Base-by-base conservation (phyloP, 192 early-diverging fungal genomes). In the Podila clonocystis region DNA sequence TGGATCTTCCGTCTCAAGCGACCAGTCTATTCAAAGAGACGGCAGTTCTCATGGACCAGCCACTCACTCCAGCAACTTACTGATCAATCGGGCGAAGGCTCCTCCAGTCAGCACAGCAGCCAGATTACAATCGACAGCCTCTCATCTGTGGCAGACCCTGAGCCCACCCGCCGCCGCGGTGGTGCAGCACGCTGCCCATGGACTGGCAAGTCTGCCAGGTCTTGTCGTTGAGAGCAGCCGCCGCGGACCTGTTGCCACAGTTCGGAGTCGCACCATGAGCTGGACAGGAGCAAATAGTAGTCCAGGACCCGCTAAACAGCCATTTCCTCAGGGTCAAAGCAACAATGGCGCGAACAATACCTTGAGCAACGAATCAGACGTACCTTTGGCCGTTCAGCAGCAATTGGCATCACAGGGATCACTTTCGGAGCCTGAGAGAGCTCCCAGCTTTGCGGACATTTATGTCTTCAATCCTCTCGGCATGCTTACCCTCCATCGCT, bases 401-500 rank as follows among this genome's bases (percentile, higher is more conserved):
- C 82, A 73, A 33, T 3, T 78, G 34, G 82, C 74, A 29, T 64
- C 71, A 33, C 65, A 87, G 74, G 65, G 79, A 71, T 60, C 80
- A 13, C 41, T 75, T 15, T 48, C 68, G 0, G 72, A 72, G 26
- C 80, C 70, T 55, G 72, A 70, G 60, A 82, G 66, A 73, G 86
- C 36, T 68, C 87, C 70, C 69, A 88, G 77, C 55, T 80, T 68
- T 69, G 71, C 77, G 31, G 87, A 90, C 28, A 62, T 90, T 12
- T 88, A 87, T 28, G 87, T 86, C 5, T 87, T 90, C 49, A 87
- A 90, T 63, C 89, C 89, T 3, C 31, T 74, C 8, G 89, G 89
- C 45, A 85, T 88, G 24, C 73, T 90, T 19, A 90, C 89, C 22
- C 74, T 90, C 1, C 89, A 90, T 60, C 78, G 89, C 15, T 82